Percentiles rank a stretch among this genome's conserved stretches.
phyloP scores from a whole-genome alignment of 345 rosid species.

The Cardamine chenopodiifolia region DNA sequence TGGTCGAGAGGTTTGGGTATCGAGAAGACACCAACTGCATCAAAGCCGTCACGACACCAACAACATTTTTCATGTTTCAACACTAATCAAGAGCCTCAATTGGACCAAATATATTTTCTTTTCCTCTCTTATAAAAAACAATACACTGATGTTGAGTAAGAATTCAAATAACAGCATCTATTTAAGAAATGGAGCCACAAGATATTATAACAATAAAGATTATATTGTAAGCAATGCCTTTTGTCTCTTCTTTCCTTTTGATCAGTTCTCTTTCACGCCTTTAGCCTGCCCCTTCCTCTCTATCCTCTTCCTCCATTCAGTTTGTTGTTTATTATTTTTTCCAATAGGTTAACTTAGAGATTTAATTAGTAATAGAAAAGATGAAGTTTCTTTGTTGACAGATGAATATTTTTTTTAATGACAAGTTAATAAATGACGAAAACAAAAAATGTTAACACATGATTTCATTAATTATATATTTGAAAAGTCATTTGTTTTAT shows the following conservation, averaged over 20 bases:
- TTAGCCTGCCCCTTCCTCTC: background rate
- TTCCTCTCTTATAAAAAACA: background rate
- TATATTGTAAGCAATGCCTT: background rate
- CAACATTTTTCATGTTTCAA: background rate
- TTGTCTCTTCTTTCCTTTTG: conserved; percentile 17
- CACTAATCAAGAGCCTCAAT: background rate
- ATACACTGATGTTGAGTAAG: background rate
- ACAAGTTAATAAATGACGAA: too few species aligned
- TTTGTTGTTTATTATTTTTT: background rate
- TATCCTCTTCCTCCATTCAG: background rate
- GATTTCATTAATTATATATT: background rate
- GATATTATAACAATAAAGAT: background rate
- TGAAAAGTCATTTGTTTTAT: too few species aligned
- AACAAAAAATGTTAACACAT: background rate
- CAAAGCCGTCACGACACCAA: conserved; percentile 10
- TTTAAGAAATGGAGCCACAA: background rate
- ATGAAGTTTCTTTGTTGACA: too few species aligned
- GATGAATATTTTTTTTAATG: too few species aligned
- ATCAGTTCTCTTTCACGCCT: conserved; percentile 5
- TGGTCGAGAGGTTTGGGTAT: conserved; percentile 37
- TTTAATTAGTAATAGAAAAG: too few species aligned
- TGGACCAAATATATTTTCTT: background rate
- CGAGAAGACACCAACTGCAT: conserved; percentile 29
- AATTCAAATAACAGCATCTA: background rate
- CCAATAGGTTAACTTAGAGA: background rate